These are phyloP conservation scores for Lachnellula occidentalis DNA, from an alignment of 2,329 filamentous ascomycete genomes.

Conservation along the genomic window DNA sequence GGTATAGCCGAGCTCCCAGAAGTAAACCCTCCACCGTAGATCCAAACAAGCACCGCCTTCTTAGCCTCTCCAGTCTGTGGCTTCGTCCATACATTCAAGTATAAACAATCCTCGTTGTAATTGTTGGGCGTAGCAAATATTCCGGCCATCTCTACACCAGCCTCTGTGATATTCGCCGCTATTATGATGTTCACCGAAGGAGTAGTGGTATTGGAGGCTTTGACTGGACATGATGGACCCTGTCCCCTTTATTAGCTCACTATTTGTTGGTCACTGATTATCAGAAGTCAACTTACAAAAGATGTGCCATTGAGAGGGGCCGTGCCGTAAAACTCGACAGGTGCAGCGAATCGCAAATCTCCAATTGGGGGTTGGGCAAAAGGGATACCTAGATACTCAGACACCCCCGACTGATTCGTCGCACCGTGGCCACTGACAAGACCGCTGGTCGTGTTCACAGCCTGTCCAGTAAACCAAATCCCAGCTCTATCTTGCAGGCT, in stretches of 20 bases:
- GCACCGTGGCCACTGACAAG: slow-evolving; percentile 19
- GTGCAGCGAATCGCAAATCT: slow-evolving; percentile 33
- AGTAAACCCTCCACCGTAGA: slow-evolving; percentile 39
- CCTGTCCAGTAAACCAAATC: slow-evolving; percentile 11
- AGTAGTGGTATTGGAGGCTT: not conserved
- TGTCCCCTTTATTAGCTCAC: slow-evolving; percentile 13
- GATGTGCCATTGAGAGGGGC: slow-evolving; percentile 10
- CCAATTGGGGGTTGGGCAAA: slow-evolving; percentile 35
- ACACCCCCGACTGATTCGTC: slow-evolving; percentile 13
- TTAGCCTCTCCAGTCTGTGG: slow-evolving; percentile 28
- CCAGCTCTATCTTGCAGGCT: not conserved
- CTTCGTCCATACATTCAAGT: slow-evolving; percentile 36
- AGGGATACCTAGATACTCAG: slow-evolving; percentile 35
- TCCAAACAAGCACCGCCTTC: slow-evolving; percentile 41
- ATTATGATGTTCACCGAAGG: not conserved
- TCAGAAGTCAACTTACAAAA: slow-evolving; percentile 8
- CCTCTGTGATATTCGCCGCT: slow-evolving; percentile 21
- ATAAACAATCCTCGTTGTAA: slow-evolving; percentile 35
- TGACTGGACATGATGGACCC: slow-evolving; percentile 19
- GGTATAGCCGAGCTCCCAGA: slow-evolving; percentile 35
- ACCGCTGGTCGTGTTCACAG: slow-evolving; percentile 18
- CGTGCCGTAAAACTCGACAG: slow-evolving; percentile 20
- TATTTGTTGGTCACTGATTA: not conserved
- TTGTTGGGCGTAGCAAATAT: slow-evolving; percentile 3
- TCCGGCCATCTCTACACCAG: slow-evolving; percentile 10